Evolutionary conservation across 2,329 filamentous ascomycete species (phyloP), one percentile per base, ranked within the genome.

Genomic region (Sphaerulina populicola): DNA sequence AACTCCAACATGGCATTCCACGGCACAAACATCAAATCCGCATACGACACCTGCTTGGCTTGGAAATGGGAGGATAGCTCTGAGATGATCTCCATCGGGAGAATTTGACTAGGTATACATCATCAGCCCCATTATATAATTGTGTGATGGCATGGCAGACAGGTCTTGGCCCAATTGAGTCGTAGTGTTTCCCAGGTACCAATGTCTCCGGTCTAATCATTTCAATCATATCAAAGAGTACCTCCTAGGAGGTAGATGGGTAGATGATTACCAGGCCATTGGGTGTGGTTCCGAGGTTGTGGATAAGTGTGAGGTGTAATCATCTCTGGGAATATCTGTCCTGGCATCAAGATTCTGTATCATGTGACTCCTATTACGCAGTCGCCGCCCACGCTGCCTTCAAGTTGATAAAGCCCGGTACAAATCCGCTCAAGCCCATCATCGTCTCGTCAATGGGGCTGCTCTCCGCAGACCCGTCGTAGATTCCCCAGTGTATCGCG

Each of bases 401-500:
- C 44, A 79, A 60, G 51, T 65, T 61, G 41, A 73, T 69, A 9
- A 71, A 62, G 5, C 69, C 70, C 23, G 71, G 68, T 15, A 83
- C 66, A 50, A 69, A 74, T 6, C 83, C 83, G 47, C 81, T 71
- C 21, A 79, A 61, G 0, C 81, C 82, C 23, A 83, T 72, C 63
- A 76, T 70, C 54, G 74, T 72, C 53, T 83, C 78, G 33, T 76
- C 75, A 49, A 86, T 68, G 8, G 60, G 58, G 38, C 56, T 59
- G 6, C 81, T 65, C 0, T 86, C 87, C 51, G 78, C 72, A 35
- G 30, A 43, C 38, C 46, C 46, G 55, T 86, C 72, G 54, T 86
- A 81, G 37, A 83, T 68, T 62, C 87, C 85, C 84, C 86, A 95
- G 72, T 96, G 88, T 50, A 91, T 64, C 55, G 87, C 91, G 66